These are phyloP conservation scores for Backusella australiensis DNA, from an alignment of 192 early-diverging fungal species.

Conservation along the genomic window DNA sequence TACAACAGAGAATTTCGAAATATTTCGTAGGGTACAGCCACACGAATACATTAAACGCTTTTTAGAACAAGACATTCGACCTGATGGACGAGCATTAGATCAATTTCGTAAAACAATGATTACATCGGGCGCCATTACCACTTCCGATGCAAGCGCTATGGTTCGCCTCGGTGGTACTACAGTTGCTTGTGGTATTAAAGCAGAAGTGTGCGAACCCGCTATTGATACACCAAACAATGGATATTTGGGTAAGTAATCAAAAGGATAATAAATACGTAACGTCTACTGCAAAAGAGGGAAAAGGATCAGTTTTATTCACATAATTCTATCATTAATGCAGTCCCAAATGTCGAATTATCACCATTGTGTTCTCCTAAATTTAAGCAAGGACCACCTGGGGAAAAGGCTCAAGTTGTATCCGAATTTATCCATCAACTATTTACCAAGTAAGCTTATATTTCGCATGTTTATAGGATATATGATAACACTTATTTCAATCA, in stretches of 20 bases:
- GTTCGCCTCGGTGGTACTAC: slow-evolving; percentile 87
- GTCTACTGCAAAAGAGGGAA: background rate
- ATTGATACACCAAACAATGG: slow-evolving; percentile 67
- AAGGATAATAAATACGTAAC: background rate
- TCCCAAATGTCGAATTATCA: slow-evolving; percentile 89
- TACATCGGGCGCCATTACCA: slow-evolving; percentile 68
- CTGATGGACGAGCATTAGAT: slow-evolving; percentile 74
- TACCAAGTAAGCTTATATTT: slow-evolving; percentile 36
- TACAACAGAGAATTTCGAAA: slow-evolving; percentile 48
- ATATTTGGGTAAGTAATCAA: slow-evolving; percentile 60
- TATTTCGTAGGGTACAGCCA: slow-evolving; percentile 87
- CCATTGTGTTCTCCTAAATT: slow-evolving; percentile 87
- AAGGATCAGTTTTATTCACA: background rate
- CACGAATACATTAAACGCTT: slow-evolving; percentile 86
- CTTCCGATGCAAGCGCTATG: slow-evolving; percentile 83
- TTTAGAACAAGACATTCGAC: slow-evolving; percentile 71
- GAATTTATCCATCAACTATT: slow-evolving; percentile 74
- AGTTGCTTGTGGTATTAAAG: slow-evolving; percentile 93
- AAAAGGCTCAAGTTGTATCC: slow-evolving; percentile 79
- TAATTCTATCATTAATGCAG: slow-evolving; percentile 32
- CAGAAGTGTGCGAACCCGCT: slow-evolving; percentile 83
- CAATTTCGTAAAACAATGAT: slow-evolving; percentile 68
- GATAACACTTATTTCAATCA: slow-evolving; percentile 10
- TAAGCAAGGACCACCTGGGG: slow-evolving; percentile 80
- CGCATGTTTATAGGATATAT: slow-evolving; percentile 2